Percentiles rank a stretch among this genome's conserved stretches.
phyloP scores from a whole-genome alignment of 148 eudicot species.

The Vaccinium macrocarpon region DNA sequence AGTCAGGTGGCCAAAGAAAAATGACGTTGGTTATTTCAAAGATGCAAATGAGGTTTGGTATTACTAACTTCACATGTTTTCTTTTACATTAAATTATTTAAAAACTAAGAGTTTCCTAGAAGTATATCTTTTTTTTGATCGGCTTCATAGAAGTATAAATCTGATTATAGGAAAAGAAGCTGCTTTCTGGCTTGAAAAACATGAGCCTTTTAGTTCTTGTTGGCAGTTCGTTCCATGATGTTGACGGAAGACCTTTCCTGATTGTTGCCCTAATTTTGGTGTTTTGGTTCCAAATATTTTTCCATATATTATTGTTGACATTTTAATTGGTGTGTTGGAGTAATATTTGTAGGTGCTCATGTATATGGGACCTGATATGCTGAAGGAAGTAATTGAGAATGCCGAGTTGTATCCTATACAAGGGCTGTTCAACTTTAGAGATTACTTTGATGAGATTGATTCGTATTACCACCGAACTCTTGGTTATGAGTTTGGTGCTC shows the following conservation, averaged over 20 bases:
- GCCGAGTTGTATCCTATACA: slow-evolving; percentile 88
- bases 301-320: not conserved
- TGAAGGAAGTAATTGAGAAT: slow-evolving; percentile 62
- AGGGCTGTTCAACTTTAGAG: slow-evolving; percentile 70
- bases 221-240: not conserved
- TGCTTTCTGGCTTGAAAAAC: not conserved
- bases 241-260: not conserved
- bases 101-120: not conserved
- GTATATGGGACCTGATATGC: slow-evolving; percentile 59
- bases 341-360: slow-evolving; percentile 62
- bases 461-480: slow-evolving; percentile 68
- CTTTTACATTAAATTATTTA: not conserved
- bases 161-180: not conserved
- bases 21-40: slow-evolving; percentile 49
- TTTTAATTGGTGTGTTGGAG: slow-evolving; percentile 13
- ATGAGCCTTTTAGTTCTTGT: not conserved
- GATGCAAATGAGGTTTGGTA: slow-evolving; percentile 91
- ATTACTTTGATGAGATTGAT: slow-evolving; percentile 74
- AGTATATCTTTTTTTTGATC: too few species aligned
- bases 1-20: slow-evolving; percentile 87
- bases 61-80: not conserved
- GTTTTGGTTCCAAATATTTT: not conserved
- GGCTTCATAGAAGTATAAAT: not conserved
- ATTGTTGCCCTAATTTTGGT: not conserved
- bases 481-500: slow-evolving; percentile 72